Base-by-base conservation (phyloP, 345 rosid genomes). In the Rhizophora apiculata region DNA sequence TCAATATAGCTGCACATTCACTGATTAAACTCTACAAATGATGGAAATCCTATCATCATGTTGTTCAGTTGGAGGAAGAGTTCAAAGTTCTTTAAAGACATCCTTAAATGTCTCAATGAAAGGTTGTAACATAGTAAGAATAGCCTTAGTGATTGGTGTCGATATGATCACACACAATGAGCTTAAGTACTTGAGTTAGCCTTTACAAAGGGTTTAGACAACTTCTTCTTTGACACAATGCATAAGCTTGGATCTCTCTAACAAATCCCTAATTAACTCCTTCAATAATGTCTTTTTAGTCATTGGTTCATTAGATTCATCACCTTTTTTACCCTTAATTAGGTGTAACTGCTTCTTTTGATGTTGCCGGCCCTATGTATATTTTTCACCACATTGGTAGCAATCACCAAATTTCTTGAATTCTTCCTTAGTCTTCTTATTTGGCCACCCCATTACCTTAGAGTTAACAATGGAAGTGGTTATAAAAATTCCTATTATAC, bases 381-480 rank as follows among this genome's bases (percentile, higher is more conserved):
- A 54, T 0, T 21, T 54, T n/a, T 54, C 27, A 2, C 58, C 27
- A 6, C 15, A 54, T 7, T 11, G 2, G 6, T 2, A 54, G 0
- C 27, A 21, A 8, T 9, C 36, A 34, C 8, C 1, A 6, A 1
- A 6, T 34, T 34, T 1, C 19, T 11, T 11, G 4, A 4, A 3
- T n/a, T 54, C 27, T 7, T 7, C 13, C 13, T 11, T 2, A 1
- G 6, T 7, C 1, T 53, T 20, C 24, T 53, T 19, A 5, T 20
- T 6, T 2, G 6, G 5, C 0, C 0, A 2, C 3, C 20, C 1
- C 1, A 1, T 4, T 0, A 6, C 3, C 4, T 7, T 54, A 21
- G 15, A 6, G 26, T 8, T 54, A 11, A 13, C 5, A 11, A 8
- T 9, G 0, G 13, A 4, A 21, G 13, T 20, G 6, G 56, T 16